phyloP scores from a whole-genome alignment of 2,329 filamentous ascomycete genomes.

The Fonsecaea erecta region DNA sequence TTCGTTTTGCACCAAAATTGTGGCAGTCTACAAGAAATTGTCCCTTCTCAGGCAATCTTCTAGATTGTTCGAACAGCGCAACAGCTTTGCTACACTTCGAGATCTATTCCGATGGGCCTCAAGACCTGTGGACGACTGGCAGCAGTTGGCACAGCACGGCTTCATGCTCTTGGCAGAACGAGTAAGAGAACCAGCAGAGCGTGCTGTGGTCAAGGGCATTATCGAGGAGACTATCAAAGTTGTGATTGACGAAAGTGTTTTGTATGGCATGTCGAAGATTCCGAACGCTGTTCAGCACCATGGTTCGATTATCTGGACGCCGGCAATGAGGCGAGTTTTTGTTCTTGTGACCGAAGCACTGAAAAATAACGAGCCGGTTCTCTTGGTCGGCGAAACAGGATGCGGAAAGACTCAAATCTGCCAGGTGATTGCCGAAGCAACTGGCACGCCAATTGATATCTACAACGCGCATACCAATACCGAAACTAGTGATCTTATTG shows the following conservation, averaged over 20 bases:
- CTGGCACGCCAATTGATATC: slow-evolving; percentile 76
- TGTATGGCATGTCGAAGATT: slow-evolving; percentile 64
- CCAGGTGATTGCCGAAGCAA: slow-evolving; percentile 83
- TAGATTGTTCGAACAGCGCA: slow-evolving; percentile 93
- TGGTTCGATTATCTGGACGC: slow-evolving; percentile 80
- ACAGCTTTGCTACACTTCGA: slow-evolving; percentile 92
- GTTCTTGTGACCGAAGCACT: slow-evolving; percentile 86
- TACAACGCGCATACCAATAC: slow-evolving; percentile 98
- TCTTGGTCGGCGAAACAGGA: slow-evolving; percentile 94
- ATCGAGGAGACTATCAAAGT: slow-evolving; percentile 93
- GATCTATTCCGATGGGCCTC: slow-evolving; percentile 96
- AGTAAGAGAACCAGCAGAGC: slow-evolving; percentile 88
- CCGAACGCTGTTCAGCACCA: slow-evolving; percentile 44
- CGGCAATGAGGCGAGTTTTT: slow-evolving; percentile 89
- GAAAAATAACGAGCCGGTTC: slow-evolving; percentile 86
- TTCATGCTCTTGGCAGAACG: slow-evolving; percentile 96
- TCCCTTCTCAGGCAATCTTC: slow-evolving; percentile 87
- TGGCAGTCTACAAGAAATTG: slow-evolving; percentile 90
- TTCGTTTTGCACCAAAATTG: slow-evolving; percentile 88
- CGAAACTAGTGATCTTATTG: slow-evolving; percentile 95
- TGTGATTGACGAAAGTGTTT: slow-evolving; percentile 70
- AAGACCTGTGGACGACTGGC: slow-evolving; percentile 78
- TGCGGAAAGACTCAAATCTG: slow-evolving; percentile 98
- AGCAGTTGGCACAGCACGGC: slow-evolving; percentile 87
- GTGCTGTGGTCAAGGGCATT: slow-evolving; percentile 78